Base-by-base conservation (phyloP, 495 filamentous ascomycete species). In the Chaetomium fimeti region DNA sequence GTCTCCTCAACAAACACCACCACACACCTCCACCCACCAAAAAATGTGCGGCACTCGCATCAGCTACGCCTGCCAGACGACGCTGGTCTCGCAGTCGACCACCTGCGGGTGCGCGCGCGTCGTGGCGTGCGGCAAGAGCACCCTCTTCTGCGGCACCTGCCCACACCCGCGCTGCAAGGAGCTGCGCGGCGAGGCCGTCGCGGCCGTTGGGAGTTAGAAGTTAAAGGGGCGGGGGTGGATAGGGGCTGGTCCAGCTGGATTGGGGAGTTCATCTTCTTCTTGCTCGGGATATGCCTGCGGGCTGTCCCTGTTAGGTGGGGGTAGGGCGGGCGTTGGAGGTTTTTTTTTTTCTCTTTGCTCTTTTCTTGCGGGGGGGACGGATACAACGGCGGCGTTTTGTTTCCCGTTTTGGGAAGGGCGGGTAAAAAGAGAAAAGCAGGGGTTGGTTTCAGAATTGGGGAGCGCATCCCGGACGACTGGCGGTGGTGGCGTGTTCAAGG, bases 41-140 rank as follows among this genome's bases (percentile, higher is more conserved):
- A 36, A 62, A 38, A 74, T 74, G 72, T 74, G 72, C 66, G 72
- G 70, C 68, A 74, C 72, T 20, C 53, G 61, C 51, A 74, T 74
- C 68, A 69, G 64, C 63, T 74, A 74, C 66, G 72, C 72, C 57
- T 74, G 72, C 66, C 57, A 47, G 9, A 74, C 70, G 5, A 74
- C 70, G 12, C 62, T 74, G 43, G 68, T 74, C 42, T 74, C 72
- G 40, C 62, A 68, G 66, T 74, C 72, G 1, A 72, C 60, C 16
- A 74, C 68, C 9, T 74, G 72, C 27, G 43, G 48, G 20, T 74
- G 72, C 70, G 57, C 62, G 24, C 64, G 55, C 24, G 63, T 74
- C 28, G 32, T 72, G 1, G 72, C 72, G 56, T 72, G 68, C 63
- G 72, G 72, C 49, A 72, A 72, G 57, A 72, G 70, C 68, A 74